Evolutionary conservation across 768 basidiomycete species (phyloP).

Genomic region (Dacryopinax primogenitus): DNA sequence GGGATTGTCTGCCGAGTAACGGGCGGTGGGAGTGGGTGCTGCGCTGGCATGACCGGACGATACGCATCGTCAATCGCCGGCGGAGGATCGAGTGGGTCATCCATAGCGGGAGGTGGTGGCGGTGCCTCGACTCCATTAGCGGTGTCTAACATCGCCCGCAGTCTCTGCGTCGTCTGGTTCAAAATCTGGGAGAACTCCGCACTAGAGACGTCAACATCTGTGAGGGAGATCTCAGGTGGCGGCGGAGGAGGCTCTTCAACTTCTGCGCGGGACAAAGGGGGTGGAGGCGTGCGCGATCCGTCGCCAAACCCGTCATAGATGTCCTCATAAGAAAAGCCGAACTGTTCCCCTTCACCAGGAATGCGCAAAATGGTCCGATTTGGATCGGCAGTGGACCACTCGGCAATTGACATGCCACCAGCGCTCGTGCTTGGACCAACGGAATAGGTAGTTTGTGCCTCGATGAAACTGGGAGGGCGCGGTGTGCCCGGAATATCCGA

Average conservation of each 20-base stretch:
- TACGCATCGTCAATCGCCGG: slow-evolving; percentile 63
- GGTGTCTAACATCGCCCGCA: slow-evolving; percentile 31
- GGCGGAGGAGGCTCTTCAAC: slow-evolving; percentile 60
- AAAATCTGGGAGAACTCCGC: slow-evolving; percentile 47
- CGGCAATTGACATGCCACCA: slow-evolving; percentile 11
- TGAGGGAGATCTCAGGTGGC: slow-evolving; percentile 58
- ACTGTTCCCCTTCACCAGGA: slow-evolving; percentile 61
- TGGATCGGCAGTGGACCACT: slow-evolving; percentile 27
- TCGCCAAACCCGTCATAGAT: slow-evolving; percentile 64
- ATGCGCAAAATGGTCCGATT: slow-evolving; percentile 30
- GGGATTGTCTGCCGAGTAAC: background rate
- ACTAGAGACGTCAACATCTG: slow-evolving; percentile 45
- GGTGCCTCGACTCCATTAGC: slow-evolving; percentile 26
- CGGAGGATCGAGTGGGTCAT: slow-evolving; percentile 79
- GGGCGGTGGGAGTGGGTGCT: background rate
- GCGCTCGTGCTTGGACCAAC: slow-evolving; percentile 15
- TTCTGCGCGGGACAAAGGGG: slow-evolving; percentile 43
- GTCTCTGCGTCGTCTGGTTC: slow-evolving; percentile 39
- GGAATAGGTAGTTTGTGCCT: slow-evolving; percentile 65
- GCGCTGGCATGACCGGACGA: background rate
- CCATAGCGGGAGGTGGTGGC: slow-evolving; percentile 68
- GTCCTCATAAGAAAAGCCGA: slow-evolving; percentile 56
- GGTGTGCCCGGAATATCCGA: slow-evolving; percentile 21
- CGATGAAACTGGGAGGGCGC: slow-evolving; percentile 58
- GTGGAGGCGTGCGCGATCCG: background rate